Evolutionary conservation across 2,329 filamentous ascomycete species (phyloP).

Genomic region (Claviceps spartinae): DNA sequence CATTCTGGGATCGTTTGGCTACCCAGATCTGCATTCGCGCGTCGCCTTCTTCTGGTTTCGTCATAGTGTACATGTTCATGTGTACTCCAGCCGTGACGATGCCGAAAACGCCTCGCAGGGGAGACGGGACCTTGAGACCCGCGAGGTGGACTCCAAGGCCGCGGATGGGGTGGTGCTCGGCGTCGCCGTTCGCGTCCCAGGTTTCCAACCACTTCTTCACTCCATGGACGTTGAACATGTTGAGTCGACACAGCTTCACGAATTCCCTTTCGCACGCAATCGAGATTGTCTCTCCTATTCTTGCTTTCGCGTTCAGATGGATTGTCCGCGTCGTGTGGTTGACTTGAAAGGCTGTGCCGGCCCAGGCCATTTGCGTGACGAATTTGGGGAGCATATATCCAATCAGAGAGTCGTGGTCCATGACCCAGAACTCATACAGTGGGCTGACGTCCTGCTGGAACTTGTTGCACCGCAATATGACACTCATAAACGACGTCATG

Average conservation of each 20-base stretch:
- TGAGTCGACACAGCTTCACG: conserved; percentile 13
- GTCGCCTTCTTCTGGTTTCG: conserved; percentile 8
- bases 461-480: conserved; percentile 15
- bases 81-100: conserved; percentile 23
- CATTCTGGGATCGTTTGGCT: conserved; percentile 15
- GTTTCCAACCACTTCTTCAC: conserved; percentile 14
- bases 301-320: conserved; percentile 9
- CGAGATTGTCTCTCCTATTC: background rate
- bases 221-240: conserved; percentile 13
- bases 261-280: conserved; percentile 7
- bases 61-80: conserved; percentile 22
- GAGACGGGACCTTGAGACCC: conserved; percentile 18
- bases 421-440: conserved; percentile 13
- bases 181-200: conserved; percentile 5
- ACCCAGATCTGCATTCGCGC: conserved; percentile 20
- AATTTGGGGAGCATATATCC: conserved; percentile 15
- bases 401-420: conserved; percentile 10
- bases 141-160: conserved; percentile 9
- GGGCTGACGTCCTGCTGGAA: conserved; percentile 7
- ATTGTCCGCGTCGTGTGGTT: conserved; percentile 8
- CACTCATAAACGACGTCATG: conserved; percentile 9
- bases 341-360: conserved; percentile 9
- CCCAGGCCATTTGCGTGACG: conserved; percentile 11
- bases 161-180: conserved; percentile 16
- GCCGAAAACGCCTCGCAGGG: conserved; percentile 21